Conservation (phyloP, 176 grass and related monocot genomes). For the Carex littledalei region DNA sequence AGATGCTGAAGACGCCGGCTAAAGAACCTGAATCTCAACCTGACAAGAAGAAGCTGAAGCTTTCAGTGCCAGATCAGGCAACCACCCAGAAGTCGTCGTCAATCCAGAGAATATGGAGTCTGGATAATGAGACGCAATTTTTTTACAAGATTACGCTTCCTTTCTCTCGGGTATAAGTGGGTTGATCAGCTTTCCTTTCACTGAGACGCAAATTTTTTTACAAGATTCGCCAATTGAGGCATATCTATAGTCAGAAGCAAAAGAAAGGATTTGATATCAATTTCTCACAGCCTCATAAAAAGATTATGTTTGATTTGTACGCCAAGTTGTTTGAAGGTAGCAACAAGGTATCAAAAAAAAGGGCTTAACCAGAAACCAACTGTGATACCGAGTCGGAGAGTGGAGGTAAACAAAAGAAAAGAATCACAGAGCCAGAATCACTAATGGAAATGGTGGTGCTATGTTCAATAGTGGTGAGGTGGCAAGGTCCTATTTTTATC, state of each 20-base stretch:
- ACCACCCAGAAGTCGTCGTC: neutral
- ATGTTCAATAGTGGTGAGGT: neutral
- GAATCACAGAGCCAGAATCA: neutral
- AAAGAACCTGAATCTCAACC: neutral
- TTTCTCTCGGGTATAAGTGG: neutral
- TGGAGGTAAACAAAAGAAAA: neutral
- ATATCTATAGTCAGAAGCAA: neutral
- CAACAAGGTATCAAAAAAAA: neutral
- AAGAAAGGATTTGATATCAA: neutral
- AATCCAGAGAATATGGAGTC: neutral
- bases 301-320: neutral
- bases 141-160: neutral
- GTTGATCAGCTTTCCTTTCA: neutral
- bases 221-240: neutral
- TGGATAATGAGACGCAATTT: neutral
- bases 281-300: neutral
- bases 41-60: neutral
- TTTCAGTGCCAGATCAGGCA: neutral
- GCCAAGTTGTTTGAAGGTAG: neutral
- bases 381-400: neutral
- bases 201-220: neutral
- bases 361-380: neutral
- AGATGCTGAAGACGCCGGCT: neutral
- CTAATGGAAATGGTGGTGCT: neutral
- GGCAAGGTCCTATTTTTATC: neutral